These are phyloP conservation scores for Vitis rotundifolia DNA, from an alignment of 164 flowering plant species.

Conservation along the genomic window DNA sequence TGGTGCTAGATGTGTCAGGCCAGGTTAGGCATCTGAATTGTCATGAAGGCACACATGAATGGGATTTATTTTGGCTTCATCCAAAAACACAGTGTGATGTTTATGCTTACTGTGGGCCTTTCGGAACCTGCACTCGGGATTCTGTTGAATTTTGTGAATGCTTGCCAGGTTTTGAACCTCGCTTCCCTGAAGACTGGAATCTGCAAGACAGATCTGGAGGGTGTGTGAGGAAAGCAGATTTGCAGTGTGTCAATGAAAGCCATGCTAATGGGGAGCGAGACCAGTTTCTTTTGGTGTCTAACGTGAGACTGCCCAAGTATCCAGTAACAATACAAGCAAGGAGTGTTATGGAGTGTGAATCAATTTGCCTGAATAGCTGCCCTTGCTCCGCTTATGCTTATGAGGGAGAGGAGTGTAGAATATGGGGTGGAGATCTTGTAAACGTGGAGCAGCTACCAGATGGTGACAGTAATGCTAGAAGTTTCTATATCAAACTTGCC, in stretches of 20 bases:
- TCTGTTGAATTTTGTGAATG: not conserved
- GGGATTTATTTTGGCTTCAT: not conserved
- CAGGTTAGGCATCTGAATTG: not conserved
- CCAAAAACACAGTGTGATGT: not conserved
- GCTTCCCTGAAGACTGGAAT: not conserved
- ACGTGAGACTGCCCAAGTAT: not conserved
- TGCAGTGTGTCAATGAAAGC: too few relatives aligned
- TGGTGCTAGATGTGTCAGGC: not conserved
- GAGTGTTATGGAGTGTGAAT: slow-evolving; percentile 18
- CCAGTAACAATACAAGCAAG: not conserved
- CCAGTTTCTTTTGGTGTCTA: too few relatives aligned
- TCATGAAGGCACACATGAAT: not conserved
- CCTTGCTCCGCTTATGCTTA: slow-evolving; percentile 31
- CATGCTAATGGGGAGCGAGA: too few relatives aligned
- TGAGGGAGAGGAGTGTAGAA: slow-evolving; percentile 11
- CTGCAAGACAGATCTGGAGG: not conserved
- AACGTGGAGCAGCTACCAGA: slow-evolving; percentile 15
- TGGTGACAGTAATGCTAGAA: slow-evolving; percentile 4
- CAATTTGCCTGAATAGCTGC: slow-evolving; percentile 24
- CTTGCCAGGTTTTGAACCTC: slow-evolving; percentile 2
- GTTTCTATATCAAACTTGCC: slow-evolving; percentile 19
- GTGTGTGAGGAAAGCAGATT: too few relatives aligned
- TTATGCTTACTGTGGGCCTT: too few relatives aligned
- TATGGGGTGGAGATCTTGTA: slow-evolving; percentile 28
- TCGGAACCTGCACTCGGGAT: too few relatives aligned